Evolutionary conservation across 169 alveolate genomes (phyloP).

Genomic region (Cryptosporidium sp.): DNA sequence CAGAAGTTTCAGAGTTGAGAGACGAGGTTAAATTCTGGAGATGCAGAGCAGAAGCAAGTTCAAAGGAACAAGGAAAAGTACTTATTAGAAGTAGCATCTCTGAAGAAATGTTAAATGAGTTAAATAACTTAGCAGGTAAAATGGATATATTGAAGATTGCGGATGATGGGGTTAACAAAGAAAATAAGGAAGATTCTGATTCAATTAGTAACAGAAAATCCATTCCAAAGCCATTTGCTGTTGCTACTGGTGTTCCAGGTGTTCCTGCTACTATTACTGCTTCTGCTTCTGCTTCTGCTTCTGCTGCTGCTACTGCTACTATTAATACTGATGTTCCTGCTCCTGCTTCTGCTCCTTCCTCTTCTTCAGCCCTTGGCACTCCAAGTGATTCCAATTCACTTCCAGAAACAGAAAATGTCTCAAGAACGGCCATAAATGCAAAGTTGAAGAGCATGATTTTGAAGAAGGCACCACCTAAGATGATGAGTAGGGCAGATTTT

Average conservation of each 20-base stretch:
- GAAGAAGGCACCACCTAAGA: conserved; percentile 61
- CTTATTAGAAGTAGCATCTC: conserved; percentile 39
- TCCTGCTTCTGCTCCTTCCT: too few relatives aligned
- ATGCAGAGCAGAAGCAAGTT: conserved; percentile 53
- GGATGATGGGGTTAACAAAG: conserved; percentile 7
- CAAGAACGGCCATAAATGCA: background rate
- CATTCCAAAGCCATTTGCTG: background rate
- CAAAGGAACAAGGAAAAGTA: conserved; percentile 8
- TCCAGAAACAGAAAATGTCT: background rate
- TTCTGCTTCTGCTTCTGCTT: too few relatives aligned
- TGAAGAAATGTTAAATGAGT: conserved; percentile 51
- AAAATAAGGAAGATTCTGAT: background rate
- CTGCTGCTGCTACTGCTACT: too few relatives aligned
- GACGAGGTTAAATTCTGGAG: conserved; percentile 57
- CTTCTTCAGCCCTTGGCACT: background rate
- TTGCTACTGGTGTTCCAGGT: too few relatives aligned
- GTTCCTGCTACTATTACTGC: too few relatives aligned
- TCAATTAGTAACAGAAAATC: background rate
- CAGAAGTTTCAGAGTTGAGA: conserved; percentile 15
- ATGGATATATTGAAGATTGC: background rate
- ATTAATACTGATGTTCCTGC: too few relatives aligned
- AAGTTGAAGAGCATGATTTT: conserved; percentile 3
- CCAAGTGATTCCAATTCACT: background rate
- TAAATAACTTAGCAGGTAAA: conserved; percentile 33
- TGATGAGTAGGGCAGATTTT: conserved; percentile 61